Evolutionary conservation across 2,329 filamentous ascomycete species (phyloP), one percentile per base, ranked within the genome.

Genomic region (Boeremia exigua): DNA sequence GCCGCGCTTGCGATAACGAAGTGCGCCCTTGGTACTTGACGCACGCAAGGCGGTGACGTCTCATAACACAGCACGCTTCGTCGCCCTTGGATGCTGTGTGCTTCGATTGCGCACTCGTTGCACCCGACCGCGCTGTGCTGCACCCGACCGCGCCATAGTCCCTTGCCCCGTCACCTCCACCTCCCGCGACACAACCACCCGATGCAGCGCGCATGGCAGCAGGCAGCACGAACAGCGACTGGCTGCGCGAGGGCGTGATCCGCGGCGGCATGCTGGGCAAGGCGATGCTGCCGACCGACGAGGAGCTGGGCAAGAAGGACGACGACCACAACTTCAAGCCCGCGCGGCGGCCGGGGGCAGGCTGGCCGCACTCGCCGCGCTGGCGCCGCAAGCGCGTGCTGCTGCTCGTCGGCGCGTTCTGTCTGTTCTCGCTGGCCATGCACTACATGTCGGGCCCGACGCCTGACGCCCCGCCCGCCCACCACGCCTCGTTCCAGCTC

Each of bases 231-330:
- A 60, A 68, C 28, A 63, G 59, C 51, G 62, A 62, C 63, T 69
- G 66, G 67, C 39, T 73, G 57, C 63, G 66, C 54, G 62, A 68
- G 44, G 62, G 65, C 39, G 56, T 62, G 30, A 66, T 65, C 29
- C 48, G 67, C 36, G 59, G 62, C 54, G 70, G 51, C 62, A 74
- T 75, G 72, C 56, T 72, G 58, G 60, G 63, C 74, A 73, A 78
- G 70, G 63, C 73, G 73, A 70, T 80, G 17, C 78, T 82, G 59
- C 71, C 78, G 23, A 80, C 77, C 54, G 86, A 88, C 68, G 84
- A 86, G 75, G 85, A 88, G 78, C 79, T 86, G 56, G 85, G 84
- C 54, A 88, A 88, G 75, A 85, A 84, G 69, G 82, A 88, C 72
- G 86, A 88, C 71, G 84, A 87, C 71, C 82, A 84, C 71, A 44